Conservation (phyloP, 2,329 filamentous ascomycete genomes). For the Colletotrichum sojae region DNA sequence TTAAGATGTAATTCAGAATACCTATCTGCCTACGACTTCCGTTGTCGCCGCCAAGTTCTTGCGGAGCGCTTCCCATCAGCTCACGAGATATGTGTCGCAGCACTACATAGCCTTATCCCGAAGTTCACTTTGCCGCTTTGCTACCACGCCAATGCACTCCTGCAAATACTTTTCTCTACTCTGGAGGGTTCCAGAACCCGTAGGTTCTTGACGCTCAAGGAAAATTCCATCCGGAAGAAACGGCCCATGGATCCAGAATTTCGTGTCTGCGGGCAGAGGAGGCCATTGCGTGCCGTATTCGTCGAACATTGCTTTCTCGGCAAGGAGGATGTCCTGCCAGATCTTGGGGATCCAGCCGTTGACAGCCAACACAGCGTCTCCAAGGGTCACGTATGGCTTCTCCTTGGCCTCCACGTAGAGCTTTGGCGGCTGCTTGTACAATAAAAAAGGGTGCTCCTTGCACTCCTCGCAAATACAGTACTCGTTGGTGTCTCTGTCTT, state of each 20-base stretch:
- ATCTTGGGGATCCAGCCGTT: constrained; percentile 24
- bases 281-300: constrained; percentile 22
- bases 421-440: constrained; percentile 19
- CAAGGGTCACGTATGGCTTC: constrained; percentile 4
- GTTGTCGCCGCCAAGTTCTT: constrained; percentile 8
- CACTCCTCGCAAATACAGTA: constrained; percentile 26
- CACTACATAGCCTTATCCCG: constrained; percentile 21
- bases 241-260: constrained; percentile 25
- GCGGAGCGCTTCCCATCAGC: constrained; percentile 16
- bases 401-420: constrained; percentile 23
- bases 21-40: too few relatives aligned
- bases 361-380: constrained; percentile 14
- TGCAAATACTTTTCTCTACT: neutral
- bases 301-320: constrained; percentile 21
- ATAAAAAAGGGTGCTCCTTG: constrained; percentile 24
- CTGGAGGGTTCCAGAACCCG: too few relatives aligned
- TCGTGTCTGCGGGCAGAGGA: constrained; percentile 21
- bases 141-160: constrained; percentile 22
- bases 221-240: neutral
- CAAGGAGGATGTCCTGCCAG: constrained; percentile 24
- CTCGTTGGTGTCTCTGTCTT: constrained; percentile 21
- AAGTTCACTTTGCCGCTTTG: constrained; percentile 24
- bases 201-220: too few relatives aligned
- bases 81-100: constrained; percentile 11
- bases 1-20: too few relatives aligned